Base-by-base conservation (phyloP, 2,329 filamentous ascomycete genomes). In the Cryphonectria radicalis region DNA sequence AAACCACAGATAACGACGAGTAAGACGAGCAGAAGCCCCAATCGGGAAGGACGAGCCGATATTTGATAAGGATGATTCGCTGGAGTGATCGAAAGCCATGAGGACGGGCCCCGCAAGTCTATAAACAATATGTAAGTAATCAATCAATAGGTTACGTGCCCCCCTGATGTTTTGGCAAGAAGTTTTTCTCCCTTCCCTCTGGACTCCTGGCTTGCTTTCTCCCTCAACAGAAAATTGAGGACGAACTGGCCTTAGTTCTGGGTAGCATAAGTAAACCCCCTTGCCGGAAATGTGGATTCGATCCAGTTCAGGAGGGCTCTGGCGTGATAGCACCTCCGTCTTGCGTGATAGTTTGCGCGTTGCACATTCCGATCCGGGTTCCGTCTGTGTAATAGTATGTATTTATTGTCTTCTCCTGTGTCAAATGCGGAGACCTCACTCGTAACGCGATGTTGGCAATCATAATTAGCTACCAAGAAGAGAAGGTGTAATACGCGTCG, bases 11-110 rank as follows among this genome's bases (percentile, higher is more conserved):
- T 66, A 66, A 66, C 64, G 32, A 66, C 43, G 19, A 22, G 25
- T 22, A 37, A 19, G 17, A 60, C 14, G 59, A 50, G 43, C 13
- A 13, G 11, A 50, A 3, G 2, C n/a, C 46, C 64, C 32, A 8
- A 66, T 40, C 5, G 13, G 64, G 64, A 66, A 53, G 32, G 64
- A 55, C 64, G 59, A n/a, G 59, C 35, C 59, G 59, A 62, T 40
- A 19, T 7, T 50, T 50, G 35, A 40, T 13, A 5, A 55, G 19
- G 28, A 28, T 53, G 22, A n/a, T n/a, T 50, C 17, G 43, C 43
- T 28, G 42, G 13, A 25, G 17, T 19, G 37, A 28, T 19, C n/a
- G 17, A 25, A 19, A 11, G 43, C 14, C 8, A 22, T 25, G 14
- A 19, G 10, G 17, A 37, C 25, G 17, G 25, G 14, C 32, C 22